Conservation (phyloP, 495 filamentous ascomycete genomes). For the Tuber umbilicatum region DNA sequence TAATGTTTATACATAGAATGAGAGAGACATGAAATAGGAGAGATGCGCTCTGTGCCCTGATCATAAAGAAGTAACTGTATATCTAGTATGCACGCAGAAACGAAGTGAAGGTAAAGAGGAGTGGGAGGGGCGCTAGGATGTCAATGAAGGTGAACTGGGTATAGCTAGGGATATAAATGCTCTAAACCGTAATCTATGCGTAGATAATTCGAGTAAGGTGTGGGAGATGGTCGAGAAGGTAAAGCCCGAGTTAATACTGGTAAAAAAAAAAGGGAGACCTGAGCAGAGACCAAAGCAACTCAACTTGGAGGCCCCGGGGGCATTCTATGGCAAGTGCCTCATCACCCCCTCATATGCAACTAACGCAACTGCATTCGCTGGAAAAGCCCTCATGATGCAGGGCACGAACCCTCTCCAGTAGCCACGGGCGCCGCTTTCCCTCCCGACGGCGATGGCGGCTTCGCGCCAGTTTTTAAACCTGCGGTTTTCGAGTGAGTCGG, state of each 20-base stretch:
- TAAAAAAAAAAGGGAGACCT: not conserved
- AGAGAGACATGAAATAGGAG: not conserved
- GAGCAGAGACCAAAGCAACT: not conserved
- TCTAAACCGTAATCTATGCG: not conserved
- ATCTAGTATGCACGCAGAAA: not conserved
- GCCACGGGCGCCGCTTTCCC: constrained; percentile 65
- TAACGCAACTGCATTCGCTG: constrained; percentile 90
- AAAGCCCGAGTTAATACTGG: not conserved
- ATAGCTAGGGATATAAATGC: not conserved
- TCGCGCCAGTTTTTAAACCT: constrained; percentile 71
- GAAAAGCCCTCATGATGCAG: constrained; percentile 89
- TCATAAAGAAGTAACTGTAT: not conserved
- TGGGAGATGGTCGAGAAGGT: no score
- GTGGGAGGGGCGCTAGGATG: not conserved
- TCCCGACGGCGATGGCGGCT: constrained; percentile 69
- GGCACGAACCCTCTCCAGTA: constrained; percentile 94
- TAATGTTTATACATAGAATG: not conserved
- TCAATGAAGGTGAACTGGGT: not conserved
- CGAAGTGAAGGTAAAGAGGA: not conserved
- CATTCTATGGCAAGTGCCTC: constrained; percentile 60
- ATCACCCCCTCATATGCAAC: constrained; percentile 90
- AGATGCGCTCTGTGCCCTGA: not conserved
- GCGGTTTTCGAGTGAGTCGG: constrained; percentile 71
- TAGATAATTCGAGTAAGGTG: not conserved
- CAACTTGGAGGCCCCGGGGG: not conserved